These are phyloP conservation scores for Plasmodium vivax DNA, from an alignment of 169 alveolate genomes.

Conservation along the genomic window DNA sequence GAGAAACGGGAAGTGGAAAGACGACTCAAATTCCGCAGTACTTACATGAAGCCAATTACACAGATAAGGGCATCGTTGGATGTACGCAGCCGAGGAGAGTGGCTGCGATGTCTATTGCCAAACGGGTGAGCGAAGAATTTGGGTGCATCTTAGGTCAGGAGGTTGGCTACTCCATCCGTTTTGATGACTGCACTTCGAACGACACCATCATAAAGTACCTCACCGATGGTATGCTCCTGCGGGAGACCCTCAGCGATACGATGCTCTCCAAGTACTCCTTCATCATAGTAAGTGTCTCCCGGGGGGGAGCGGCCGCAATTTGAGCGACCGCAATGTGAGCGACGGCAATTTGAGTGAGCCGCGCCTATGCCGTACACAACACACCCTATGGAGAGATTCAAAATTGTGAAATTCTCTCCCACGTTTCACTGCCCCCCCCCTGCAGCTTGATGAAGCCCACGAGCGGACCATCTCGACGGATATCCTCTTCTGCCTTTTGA, in stretches of 20 bases:
- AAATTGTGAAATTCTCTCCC: background rate
- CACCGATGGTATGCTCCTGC: conserved; percentile 99
- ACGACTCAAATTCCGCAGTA: conserved; percentile 98
- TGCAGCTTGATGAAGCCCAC: conserved; percentile 99
- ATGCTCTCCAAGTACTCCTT: conserved; percentile 92
- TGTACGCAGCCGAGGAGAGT: conserved; percentile 99
- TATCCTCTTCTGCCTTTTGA: conserved; percentile 96
- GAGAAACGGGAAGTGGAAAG: conserved; percentile 99
- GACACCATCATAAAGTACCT: conserved; percentile 98
- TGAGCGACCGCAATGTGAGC: background rate
- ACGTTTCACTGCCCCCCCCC: background rate
- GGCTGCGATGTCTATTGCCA: conserved; percentile 98
- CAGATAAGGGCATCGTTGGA: conserved; percentile 93
- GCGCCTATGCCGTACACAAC: background rate
- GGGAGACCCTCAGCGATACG: conserved; percentile 97
- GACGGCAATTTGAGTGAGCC: background rate
- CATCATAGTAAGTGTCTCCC: conserved; percentile 84
- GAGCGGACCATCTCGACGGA: conserved; percentile 99
- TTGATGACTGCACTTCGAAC: conserved; percentile 97
- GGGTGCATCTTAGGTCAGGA: conserved; percentile 98
- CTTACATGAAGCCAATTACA: conserved; percentile 94
- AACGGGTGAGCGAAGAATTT: conserved; percentile 98
- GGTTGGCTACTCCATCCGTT: conserved; percentile 96
- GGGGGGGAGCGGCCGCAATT: background rate
- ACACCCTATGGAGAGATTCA: background rate